Evolutionary conservation across 306 rosid species (phyloP).

Genomic region (Prunus campanulata): DNA sequence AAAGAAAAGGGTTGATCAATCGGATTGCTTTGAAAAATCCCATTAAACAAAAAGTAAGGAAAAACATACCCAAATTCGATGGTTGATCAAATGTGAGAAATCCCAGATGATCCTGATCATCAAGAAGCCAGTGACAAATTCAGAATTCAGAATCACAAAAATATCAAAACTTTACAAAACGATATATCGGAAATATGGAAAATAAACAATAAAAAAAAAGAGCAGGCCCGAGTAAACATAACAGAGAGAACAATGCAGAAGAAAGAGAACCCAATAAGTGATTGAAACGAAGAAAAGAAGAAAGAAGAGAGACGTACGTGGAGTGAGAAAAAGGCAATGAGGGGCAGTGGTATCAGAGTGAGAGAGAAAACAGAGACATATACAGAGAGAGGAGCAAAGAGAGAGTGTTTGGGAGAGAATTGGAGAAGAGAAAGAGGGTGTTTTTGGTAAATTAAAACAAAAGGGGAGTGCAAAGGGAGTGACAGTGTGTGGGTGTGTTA

Average conservation of each 20-base stretch:
- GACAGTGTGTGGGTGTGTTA: conserved; percentile 9
- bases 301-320: conserved; percentile 16
- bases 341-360: conserved; percentile 7
- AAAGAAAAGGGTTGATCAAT: not conserved
- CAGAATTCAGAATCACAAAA: conserved; percentile 13
- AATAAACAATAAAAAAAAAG: no score
- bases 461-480: conserved; percentile 10
- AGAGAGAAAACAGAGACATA: conserved; percentile 3
- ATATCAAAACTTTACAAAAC: not conserved
- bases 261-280: conserved; percentile 4
- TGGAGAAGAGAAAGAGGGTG: conserved; percentile 21
- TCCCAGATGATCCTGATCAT: conserved; percentile 23
- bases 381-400: not conserved
- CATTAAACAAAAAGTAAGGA: not conserved
- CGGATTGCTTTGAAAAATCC: not conserved
- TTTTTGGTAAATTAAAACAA: not conserved
- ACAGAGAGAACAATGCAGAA: conserved; percentile 20
- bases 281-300: not conserved
- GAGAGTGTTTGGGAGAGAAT: not conserved
- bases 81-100: conserved; percentile 13
- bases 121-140: conserved; percentile 12
- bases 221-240: not conserved
- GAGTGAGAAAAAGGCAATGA: not conserved
- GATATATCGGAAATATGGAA: not conserved
- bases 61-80: conserved; percentile 16